phyloP scores from a whole-genome alignment of 257 asterid species.

The Handroanthus guayacan region DNA sequence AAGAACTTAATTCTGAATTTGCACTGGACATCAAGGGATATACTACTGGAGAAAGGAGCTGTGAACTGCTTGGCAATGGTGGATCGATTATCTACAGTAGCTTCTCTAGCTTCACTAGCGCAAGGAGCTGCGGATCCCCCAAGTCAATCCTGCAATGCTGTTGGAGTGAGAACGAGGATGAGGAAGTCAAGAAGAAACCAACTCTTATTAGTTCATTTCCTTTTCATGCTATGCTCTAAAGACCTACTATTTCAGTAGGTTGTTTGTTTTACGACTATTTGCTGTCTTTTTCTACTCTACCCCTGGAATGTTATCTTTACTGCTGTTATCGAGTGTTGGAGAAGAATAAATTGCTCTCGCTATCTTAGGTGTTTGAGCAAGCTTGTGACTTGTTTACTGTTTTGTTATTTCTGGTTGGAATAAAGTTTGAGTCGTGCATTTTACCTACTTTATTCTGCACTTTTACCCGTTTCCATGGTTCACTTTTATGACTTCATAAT shows the following conservation, averaged over 20 bases:
- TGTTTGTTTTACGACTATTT: neutral
- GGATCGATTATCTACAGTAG: conserved; percentile 58
- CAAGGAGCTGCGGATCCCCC: conserved; percentile 67
- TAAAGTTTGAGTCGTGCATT: neutral
- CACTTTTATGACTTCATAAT: no score
- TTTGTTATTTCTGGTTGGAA: neutral
- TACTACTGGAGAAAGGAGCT: conserved; percentile 57
- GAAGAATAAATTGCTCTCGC: conserved; percentile 16
- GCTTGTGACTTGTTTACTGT: neutral
- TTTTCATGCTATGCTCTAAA: neutral
- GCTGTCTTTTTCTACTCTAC: neutral
- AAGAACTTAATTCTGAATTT: conserved; percentile 43
- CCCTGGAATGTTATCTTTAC: neutral
- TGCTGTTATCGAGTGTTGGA: neutral
- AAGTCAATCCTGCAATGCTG: conserved; percentile 62
- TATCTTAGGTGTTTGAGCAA: conserved; percentile 1
- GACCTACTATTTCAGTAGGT: no score
- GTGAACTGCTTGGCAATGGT: conserved; percentile 55
- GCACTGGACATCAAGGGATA: conserved; percentile 50
- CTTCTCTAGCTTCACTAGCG: conserved; percentile 55
- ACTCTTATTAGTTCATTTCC: neutral
- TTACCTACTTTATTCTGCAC: neutral
- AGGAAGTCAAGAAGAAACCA: conserved; percentile 58
- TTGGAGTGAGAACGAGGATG: conserved; percentile 79
- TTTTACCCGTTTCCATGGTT: no score